A percentile compares a stretch with the other conserved stretches of the same genome.
Evolutionary conservation across 2,329 filamentous ascomycete species (phyloP).

Genomic region (Cyanodermella asteris): DNA sequence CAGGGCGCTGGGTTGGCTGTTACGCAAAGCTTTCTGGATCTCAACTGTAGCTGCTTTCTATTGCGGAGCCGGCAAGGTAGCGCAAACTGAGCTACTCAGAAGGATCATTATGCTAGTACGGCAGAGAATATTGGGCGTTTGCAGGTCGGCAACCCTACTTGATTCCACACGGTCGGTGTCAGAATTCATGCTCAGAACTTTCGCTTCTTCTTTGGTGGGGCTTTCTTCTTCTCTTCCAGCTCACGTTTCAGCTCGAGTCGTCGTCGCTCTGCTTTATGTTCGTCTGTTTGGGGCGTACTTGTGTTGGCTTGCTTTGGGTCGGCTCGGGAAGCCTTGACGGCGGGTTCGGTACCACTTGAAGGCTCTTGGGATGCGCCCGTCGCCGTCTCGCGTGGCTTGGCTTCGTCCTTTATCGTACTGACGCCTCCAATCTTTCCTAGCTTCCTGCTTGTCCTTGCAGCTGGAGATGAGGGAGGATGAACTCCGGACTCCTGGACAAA

Average conservation of each 20-base stretch:
- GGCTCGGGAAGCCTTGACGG: constrained; percentile 1
- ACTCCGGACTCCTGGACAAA: background rate
- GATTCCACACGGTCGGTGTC: no score
- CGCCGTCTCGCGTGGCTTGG: no score
- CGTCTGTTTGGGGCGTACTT: constrained; percentile 16
- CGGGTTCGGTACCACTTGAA: background rate
- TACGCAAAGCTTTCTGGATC: no score
- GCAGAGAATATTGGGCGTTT: no score
- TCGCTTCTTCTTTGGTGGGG: constrained; percentile 33
- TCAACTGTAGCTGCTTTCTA: no score
- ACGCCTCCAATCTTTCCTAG: constrained; percentile 6
- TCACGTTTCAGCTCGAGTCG: constrained; percentile 33
- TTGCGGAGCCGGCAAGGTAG: no score
- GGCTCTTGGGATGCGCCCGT: no score
- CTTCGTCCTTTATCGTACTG: no score
- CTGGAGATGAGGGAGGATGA: background rate
- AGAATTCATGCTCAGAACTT: constrained; percentile 28
- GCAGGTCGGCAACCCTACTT: no score
- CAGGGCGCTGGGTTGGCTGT: no score
- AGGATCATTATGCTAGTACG: no score
- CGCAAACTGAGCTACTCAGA: no score
- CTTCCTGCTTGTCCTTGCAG: constrained; percentile 5
- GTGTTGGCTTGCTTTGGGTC: constrained; percentile 1
- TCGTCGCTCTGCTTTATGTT: constrained; percentile 32
- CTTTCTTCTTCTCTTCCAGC: constrained; percentile 28